Conservation (phyloP, 2,329 filamentous ascomycete species). For the Exophiala oligosperma region DNA sequence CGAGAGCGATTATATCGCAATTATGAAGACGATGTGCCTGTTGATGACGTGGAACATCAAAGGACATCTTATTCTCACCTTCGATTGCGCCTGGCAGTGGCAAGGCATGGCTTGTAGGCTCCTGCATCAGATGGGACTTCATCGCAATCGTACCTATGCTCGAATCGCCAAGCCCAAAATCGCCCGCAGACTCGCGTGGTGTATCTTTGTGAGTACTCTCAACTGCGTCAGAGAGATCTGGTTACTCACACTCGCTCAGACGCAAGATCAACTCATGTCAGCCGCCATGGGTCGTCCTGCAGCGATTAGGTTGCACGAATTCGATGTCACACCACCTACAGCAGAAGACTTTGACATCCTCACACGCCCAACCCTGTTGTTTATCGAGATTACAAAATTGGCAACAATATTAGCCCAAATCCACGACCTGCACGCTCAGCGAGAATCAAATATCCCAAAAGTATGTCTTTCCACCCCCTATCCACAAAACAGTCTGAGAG, state of each 20-base stretch:
- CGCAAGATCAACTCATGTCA: conserved; percentile 1
- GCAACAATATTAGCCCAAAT: too few relatives aligned
- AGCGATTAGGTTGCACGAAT: background rate
- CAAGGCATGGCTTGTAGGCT: conserved; percentile 1
- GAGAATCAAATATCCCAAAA: too few relatives aligned
- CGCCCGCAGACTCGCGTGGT: background rate
- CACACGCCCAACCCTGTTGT: background rate
- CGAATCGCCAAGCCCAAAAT: background rate
- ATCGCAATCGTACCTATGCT: background rate
- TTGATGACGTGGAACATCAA: conserved; percentile 1
- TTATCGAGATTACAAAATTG: too few relatives aligned
- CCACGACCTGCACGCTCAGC: too few relatives aligned
- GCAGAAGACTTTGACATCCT: background rate
- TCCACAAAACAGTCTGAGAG: too few relatives aligned
- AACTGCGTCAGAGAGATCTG: background rate
- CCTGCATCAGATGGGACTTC: background rate
- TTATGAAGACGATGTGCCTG: conserved; percentile 3
- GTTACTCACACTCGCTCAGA: background rate
- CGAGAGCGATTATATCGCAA: background rate
- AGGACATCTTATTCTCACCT: background rate
- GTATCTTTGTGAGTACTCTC: background rate
- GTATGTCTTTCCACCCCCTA: too few relatives aligned
- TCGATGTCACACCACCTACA: conserved; percentile 1
- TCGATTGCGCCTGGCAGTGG: conserved; percentile 6
- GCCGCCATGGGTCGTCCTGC: background rate